Base-by-base conservation (phyloP, 1,139 yeast genomes). In the Blastobotrys proliferans region DNA sequence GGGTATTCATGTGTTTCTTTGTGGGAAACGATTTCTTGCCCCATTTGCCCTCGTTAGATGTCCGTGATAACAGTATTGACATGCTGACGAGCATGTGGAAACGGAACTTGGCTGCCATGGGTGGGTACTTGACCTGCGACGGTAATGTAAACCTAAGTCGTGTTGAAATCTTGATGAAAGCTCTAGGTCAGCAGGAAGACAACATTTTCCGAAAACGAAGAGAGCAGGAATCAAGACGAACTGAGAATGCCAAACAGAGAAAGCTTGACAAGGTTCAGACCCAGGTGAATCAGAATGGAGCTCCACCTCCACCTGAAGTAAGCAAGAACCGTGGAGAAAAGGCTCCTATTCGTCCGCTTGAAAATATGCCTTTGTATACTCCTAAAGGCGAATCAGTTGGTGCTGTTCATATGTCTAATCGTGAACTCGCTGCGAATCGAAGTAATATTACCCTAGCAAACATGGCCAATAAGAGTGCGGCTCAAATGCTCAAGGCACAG, bases 1-100 rank as follows among this genome's bases (percentile, higher is more conserved):
- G 98, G 98, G 90, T 94, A 14, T 94, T 94, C 55, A 83, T 94
- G 90, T 92, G 97, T 74, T 94, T 94, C 69, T 94, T 94, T 61
- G 95, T 92, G 46, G 99, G 99, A 63, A 94, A 94, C 61, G 99
- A 94, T 77, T 94, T 94, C 72, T 72, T 94, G 59, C 99, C 99
- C 2, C 98, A 92, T 66, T 69, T 94, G 52, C 98, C 99, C 5
- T 81, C 94, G 41, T 72, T 94, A 49, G 97, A 92, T 60, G 97
- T 92, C 35, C 77, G 98, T 54, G 97, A 94, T 63, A 86, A 87
- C 58, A 92, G 96, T 54, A 85, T 92, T 57, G 97, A 90, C 58
- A 72, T 78, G 29, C 68, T 92, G 45, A 81, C 87, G 6, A 75
- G 74, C 33, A 78, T 92, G 39, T 92, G 98, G 98, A 88, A 90